Evolutionary conservation across 768 basidiomycete species (phyloP), one percentile per base, ranked within the genome.

Genomic region (Phylloporus sp.): DNA sequence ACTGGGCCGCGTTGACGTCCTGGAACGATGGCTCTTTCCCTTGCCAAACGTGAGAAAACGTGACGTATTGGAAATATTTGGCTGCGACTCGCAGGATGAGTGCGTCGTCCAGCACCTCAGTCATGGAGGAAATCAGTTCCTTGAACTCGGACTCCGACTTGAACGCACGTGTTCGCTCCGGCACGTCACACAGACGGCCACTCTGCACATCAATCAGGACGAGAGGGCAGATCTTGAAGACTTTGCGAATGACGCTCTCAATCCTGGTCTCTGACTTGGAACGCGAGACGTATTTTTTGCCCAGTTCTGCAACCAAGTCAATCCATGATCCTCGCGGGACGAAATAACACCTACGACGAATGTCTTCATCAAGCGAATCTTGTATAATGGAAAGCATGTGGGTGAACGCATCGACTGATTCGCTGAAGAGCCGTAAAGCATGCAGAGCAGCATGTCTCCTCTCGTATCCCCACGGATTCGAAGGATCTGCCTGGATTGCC

Each of bases 41-140:
- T 5, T 43, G 20, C 54, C 54, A 55, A 6, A 47, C 42, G 13
- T 55, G 54, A 9, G 54, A 55, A 3, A 55, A 23, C 18, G 38
- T 50, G 24, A 50, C 48, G 24, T 50, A 55, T 38, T 34, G 27
- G 11, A 55, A 46, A 15, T 47, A 55, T n/a, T 24, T 11, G 15
- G 6, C 38, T 20, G 42, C 38, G 6, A 50, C 52, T 9, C 6
- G 15, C 13, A 6, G 36, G 23, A 56, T 48, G 4, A 28, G 39
- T 20, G 13, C 5, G 14, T 35, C 20, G 35, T 56, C 53, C 29
- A 51, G 22, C 9, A 27, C 13, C 21, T 28, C 41, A 4, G 43
- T 35, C 42, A 48, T 48, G n/a, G 53, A 56, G 5, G 46, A 45
- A n/a, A 55, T 3, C 1, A 51, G 40, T 10, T 42, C 39, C 21